A percentile compares a stretch with the other conserved stretches of the same genome.
phyloP scores from a whole-genome alignment of 2,329 filamentous ascomycete species.

The Furcasterigmium sp. region DNA sequence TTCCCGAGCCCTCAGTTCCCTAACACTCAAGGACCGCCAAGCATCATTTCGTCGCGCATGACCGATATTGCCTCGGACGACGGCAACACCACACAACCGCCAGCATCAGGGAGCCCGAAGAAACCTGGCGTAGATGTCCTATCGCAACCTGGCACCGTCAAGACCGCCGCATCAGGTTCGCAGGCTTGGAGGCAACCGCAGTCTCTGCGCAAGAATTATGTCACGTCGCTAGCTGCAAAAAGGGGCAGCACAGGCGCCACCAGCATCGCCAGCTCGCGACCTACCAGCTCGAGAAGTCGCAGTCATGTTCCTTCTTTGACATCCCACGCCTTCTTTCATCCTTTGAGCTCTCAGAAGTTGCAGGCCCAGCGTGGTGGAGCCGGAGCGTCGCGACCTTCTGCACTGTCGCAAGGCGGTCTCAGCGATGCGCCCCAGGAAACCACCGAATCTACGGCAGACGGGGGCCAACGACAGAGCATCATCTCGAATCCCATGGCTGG shows the following conservation, averaged over 20 bases:
- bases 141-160: conserved; percentile 50
- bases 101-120: conserved; percentile 16
- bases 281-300: conserved; percentile 61
- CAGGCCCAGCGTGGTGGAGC: conserved; percentile 78
- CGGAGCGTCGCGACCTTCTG: conserved; percentile 33
- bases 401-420: conserved; percentile 28
- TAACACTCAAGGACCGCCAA: conserved; percentile 45
- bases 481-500: conserved; percentile 41
- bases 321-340: conserved; percentile 87
- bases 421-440: conserved; percentile 15
- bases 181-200: conserved; percentile 33
- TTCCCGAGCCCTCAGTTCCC: conserved; percentile 32
- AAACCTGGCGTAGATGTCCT: conserved; percentile 27
- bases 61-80: conserved; percentile 59
- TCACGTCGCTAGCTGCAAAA: conserved; percentile 37
- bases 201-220: conserved; percentile 47
- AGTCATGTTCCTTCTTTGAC: conserved; percentile 88
- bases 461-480: conserved; percentile 52
- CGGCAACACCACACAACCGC: conserved; percentile 36
- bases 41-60: conserved; percentile 68
- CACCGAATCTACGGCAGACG: conserved; percentile 23
- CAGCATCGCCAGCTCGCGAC: conserved; percentile 32
- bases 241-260: conserved; percentile 30
- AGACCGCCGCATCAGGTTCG: conserved; percentile 33
- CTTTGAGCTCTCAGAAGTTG: conserved; percentile 93